Percentiles rank a stretch among this genome's conserved stretches.
phyloP scores from a whole-genome alignment of 345 rosid species.

The Gossypium raimondii region DNA sequence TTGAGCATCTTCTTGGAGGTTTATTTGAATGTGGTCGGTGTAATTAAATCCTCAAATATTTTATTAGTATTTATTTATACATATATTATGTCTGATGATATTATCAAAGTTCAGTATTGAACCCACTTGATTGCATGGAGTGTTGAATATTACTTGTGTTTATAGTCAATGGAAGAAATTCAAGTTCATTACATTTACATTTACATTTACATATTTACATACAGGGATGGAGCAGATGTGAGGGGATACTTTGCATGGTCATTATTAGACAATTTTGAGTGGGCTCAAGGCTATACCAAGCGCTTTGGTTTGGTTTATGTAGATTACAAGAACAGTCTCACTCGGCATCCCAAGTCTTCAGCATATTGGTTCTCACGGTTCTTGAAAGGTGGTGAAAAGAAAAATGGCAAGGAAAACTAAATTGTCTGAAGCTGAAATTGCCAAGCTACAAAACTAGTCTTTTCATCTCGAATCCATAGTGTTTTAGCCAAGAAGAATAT shows the following conservation, averaged over 20 bases:
- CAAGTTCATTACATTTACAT: neutral
- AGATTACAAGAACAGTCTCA: constrained; percentile 74
- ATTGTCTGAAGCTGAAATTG: neutral
- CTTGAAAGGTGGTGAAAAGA: constrained; percentile 50
- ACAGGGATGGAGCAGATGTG: constrained; percentile 81
- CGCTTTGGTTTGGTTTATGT: constrained; percentile 85
- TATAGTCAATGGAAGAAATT: neutral
- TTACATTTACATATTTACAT: neutral
- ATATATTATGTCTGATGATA: neutral
- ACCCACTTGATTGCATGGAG: neutral
- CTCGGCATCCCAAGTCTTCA: constrained; percentile 79
- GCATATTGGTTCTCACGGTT: constrained; percentile 82
- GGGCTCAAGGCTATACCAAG: constrained; percentile 92
- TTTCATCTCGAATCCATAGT: neutral
- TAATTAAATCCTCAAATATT: neutral
- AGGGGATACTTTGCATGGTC: constrained; percentile 96
- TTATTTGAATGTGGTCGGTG: neutral
- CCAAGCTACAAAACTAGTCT: neutral
- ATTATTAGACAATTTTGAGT: constrained; percentile 83
- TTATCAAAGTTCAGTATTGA: neutral
- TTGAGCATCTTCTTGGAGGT: neutral
- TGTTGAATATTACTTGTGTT: neutral
- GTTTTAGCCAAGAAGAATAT: neutral
- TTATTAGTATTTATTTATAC: neutral
- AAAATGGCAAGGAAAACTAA: constrained; percentile 45